Evolutionary conservation across 2,329 filamentous ascomycete species (phyloP).

Genomic region (Chaetoscypha palmicola): DNA sequence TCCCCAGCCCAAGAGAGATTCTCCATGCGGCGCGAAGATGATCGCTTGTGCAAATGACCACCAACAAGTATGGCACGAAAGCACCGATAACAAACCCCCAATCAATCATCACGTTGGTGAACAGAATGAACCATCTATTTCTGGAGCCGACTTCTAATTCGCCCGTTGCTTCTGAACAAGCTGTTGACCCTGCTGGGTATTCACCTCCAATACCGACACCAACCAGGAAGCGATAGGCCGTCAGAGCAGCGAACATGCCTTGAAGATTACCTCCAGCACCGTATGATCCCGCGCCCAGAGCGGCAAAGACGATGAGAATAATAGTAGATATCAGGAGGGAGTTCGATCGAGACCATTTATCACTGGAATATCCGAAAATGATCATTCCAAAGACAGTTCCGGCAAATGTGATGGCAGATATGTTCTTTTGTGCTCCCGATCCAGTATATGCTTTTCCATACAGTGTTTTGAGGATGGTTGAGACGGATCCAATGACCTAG

Average conservation of each 20-base stretch:
- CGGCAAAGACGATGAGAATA: slow-evolving; percentile 79
- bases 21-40: slow-evolving; percentile 76
- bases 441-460: slow-evolving; percentile 64
- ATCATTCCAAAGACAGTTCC: slow-evolving; percentile 80
- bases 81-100: slow-evolving; percentile 74
- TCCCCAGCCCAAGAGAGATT: slow-evolving; percentile 68
- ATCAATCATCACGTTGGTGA: slow-evolving; percentile 84
- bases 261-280: slow-evolving; percentile 58
- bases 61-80: slow-evolving; percentile 64
- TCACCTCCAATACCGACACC: slow-evolving; percentile 77
- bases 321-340: slow-evolving; percentile 73
- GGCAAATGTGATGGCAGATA: slow-evolving; percentile 76
- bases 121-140: slow-evolving; percentile 88
- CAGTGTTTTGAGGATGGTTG: slow-evolving; percentile 62
- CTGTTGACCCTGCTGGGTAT: slow-evolving; percentile 78
- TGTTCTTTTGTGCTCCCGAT: slow-evolving; percentile 65
- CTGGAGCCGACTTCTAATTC: slow-evolving; percentile 73
- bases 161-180: slow-evolving; percentile 74
- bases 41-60: slow-evolving; percentile 43
- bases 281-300: slow-evolving; percentile 71
- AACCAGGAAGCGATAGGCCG: slow-evolving; percentile 78
- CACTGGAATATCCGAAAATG: slow-evolving; percentile 71
- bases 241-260: slow-evolving; percentile 71
- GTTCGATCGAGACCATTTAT: slow-evolving; percentile 79
- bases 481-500: slow-evolving; percentile 80